Evolutionary conservation across 305 asterid species (phyloP).

Genomic region (Salvia sclarea): DNA sequence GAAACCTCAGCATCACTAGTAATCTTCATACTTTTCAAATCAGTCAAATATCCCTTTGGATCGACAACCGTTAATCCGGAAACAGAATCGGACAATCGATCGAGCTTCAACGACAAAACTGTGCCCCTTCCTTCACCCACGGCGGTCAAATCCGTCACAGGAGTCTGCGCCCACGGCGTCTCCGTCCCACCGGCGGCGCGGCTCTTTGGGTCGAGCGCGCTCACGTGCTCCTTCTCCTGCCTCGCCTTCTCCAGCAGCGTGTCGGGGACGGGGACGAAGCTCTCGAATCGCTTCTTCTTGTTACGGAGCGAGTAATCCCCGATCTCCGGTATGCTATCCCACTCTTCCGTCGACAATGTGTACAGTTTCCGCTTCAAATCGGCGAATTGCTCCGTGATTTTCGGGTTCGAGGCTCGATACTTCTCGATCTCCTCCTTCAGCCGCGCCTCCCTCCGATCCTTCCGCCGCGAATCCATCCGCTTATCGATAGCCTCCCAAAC

Average conservation of each 20-base stretch:
- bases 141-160: conserved; percentile 87
- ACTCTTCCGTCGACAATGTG: conserved; percentile 58
- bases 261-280: conserved; percentile 84
- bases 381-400: conserved; percentile 84
- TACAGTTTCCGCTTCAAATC: conserved; percentile 78
- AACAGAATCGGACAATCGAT: conserved; percentile 76
- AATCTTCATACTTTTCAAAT: conserved; percentile 87
- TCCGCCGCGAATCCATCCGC: conserved; percentile 85
- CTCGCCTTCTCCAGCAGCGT: conserved; percentile 83
- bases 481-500: conserved; percentile 81
- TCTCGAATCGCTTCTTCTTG: conserved; percentile 86
- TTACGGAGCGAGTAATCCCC: conserved; percentile 78
- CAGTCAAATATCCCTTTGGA: conserved; percentile 93
- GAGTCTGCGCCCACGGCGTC: conserved; percentile 81
- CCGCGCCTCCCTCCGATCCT: conserved; percentile 90
- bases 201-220: conserved; percentile 84
- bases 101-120: conserved; percentile 78
- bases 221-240: conserved; percentile 84
- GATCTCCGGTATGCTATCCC: conserved; percentile 89
- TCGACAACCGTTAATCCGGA: conserved; percentile 87
- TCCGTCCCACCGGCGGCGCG: conserved; percentile 78
- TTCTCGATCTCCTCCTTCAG: conserved; percentile 87
- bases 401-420: conserved; percentile 83
- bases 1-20: conserved; percentile 90
- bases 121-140: conserved; percentile 96